Evolutionary conservation across 805 yeast species (phyloP).

Genomic region (Tetrapisispora pingtungensis): DNA sequence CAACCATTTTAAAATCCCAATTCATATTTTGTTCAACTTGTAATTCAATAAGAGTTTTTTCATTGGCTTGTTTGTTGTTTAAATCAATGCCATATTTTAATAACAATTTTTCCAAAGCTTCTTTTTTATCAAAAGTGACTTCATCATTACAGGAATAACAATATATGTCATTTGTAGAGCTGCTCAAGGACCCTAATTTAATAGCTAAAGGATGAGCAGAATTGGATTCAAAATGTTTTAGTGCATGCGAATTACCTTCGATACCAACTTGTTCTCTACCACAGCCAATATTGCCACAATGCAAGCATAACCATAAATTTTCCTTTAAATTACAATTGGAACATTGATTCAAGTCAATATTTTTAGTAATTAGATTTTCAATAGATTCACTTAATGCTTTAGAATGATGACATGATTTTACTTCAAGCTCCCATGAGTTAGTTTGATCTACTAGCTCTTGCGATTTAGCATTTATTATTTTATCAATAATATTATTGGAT

Average conservation of each 20-base stretch:
- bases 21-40: constrained; percentile 87
- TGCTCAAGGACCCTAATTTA: constrained; percentile 79
- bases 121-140: constrained; percentile 44
- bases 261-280: constrained; percentile 91
- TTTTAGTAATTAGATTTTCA: background rate
- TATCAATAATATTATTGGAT: constrained; percentile 9
- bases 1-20: constrained; percentile 84
- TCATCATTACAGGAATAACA: constrained; percentile 90
- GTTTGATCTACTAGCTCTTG: constrained; percentile 43
- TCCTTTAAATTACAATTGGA: constrained; percentile 51
- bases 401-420: constrained; percentile 71
- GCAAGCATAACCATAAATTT: constrained; percentile 86
- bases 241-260: constrained; percentile 90
- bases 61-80: constrained; percentile 51
- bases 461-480: constrained; percentile 24
- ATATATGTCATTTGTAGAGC: constrained; percentile 66
- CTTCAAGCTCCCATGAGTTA: constrained; percentile 86
- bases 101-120: constrained; percentile 25
- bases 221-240: constrained; percentile 48
- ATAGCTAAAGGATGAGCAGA: constrained; percentile 73
- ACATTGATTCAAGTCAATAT: constrained; percentile 38
- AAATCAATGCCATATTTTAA: constrained; percentile 62
- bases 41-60: constrained; percentile 77
- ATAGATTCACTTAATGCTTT: constrained; percentile 30
- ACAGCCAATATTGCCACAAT: constrained; percentile 88